A percentile compares a stretch with the other conserved stretches of the same genome.
These are phyloP conservation scores for Calonectria naviculata DNA, from an alignment of 2,329 filamentous ascomycete species.

Conservation along the genomic window DNA sequence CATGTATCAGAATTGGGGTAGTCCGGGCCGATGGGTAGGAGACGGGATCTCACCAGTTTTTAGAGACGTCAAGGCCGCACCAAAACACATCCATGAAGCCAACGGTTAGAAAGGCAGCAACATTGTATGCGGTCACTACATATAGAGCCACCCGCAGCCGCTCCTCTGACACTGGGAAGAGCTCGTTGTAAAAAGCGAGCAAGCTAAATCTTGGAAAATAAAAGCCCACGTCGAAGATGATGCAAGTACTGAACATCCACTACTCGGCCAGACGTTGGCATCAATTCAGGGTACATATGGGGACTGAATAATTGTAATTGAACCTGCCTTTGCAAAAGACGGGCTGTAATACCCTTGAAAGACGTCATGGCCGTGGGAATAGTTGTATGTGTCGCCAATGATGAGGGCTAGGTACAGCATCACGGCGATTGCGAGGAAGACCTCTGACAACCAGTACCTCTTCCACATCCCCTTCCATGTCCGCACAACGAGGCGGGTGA, in stretches of 20 bases:
- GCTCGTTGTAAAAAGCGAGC: background rate
- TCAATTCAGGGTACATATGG: too few species aligned
- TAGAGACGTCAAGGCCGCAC: background rate
- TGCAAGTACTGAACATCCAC: background rate
- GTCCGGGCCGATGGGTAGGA: too few species aligned
- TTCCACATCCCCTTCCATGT: background rate
- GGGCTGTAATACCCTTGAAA: background rate
- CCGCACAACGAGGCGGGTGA: background rate
- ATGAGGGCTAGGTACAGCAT: slow-evolving; percentile 1
- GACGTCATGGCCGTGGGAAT: background rate
- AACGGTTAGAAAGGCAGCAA: background rate
- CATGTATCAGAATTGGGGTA: too few species aligned
- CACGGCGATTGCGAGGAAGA: background rate
- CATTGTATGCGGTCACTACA: background rate
- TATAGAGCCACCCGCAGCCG: background rate
- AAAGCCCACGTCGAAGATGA: slow-evolving; percentile 1
- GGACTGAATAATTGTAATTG: background rate
- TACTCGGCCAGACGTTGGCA: background rate
- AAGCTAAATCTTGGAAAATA: background rate
- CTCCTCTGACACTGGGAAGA: slow-evolving; percentile 1
- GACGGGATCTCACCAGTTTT: background rate
- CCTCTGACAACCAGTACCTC: background rate
- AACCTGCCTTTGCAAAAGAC: background rate
- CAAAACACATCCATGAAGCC: background rate
- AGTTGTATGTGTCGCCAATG: background rate